These are phyloP conservation scores for Stellera chamaejasme DNA, from an alignment of 345 rosid genomes.

Conservation along the genomic window DNA sequence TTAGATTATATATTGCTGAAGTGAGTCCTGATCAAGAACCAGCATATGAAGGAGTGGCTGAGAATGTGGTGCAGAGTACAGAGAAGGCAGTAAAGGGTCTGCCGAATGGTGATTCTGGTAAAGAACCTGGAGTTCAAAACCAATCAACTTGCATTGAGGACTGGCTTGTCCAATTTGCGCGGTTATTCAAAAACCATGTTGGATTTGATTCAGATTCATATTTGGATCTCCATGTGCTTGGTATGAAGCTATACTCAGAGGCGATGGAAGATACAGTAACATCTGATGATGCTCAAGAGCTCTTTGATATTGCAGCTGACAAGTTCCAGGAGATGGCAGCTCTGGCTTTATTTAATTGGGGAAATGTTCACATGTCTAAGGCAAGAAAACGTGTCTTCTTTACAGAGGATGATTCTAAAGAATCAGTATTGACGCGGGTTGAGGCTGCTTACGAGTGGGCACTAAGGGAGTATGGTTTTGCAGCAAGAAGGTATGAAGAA, in stretches of 20 bases:
- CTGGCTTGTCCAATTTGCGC: constrained; percentile 92
- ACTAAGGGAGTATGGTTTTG: constrained; percentile 56
- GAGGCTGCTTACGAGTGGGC: constrained; percentile 73
- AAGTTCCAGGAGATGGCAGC: constrained; percentile 99
- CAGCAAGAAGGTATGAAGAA: constrained; percentile 70
- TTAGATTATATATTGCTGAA: constrained; percentile 69
- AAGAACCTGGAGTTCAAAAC: constrained; percentile 26
- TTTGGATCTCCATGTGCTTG: constrained; percentile 88
- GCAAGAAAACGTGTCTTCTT: constrained; percentile 68
- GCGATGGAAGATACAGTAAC: constrained; percentile 92
- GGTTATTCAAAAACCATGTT: constrained; percentile 83
- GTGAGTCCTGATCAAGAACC: constrained; percentile 81
- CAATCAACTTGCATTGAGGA: constrained; percentile 44
- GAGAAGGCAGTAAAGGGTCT: constrained; percentile 21
- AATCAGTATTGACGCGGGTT: constrained; percentile 41
- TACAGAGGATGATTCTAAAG: constrained; percentile 63
- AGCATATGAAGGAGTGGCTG: constrained; percentile 47
- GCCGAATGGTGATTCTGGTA: constrained; percentile 41
- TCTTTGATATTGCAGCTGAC: constrained; percentile 76
- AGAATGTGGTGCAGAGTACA: constrained; percentile 23
- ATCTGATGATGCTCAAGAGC: constrained; percentile 77
- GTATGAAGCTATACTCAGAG: constrained; percentile 87
- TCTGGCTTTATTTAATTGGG: constrained; percentile 92
- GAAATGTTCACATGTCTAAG: constrained; percentile 84
- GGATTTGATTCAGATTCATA: constrained; percentile 95